phyloP scores from a whole-genome alignment of 2,329 filamentous ascomycete species.

The Fusarium sp. region DNA sequence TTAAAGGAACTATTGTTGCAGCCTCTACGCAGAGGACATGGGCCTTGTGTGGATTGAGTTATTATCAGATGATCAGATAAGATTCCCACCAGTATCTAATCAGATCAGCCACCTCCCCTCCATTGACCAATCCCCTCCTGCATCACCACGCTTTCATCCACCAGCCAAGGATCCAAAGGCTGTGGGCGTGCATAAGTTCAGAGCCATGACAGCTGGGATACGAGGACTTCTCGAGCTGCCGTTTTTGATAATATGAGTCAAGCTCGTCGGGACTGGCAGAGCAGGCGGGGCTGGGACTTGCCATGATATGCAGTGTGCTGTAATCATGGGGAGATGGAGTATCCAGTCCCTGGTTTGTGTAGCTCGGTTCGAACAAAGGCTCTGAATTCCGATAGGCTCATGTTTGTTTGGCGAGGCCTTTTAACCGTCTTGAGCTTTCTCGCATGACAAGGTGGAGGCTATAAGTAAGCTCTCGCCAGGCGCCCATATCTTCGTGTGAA shows the following conservation, averaged over 20 bases:
- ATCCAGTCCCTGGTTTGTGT: neutral
- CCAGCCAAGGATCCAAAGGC: neutral
- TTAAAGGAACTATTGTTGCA: constrained; percentile 13
- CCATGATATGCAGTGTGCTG: neutral
- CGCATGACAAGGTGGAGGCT: constrained; percentile 16
- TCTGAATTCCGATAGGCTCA: neutral
- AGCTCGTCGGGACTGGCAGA: neutral
- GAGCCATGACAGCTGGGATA: constrained; percentile 20
- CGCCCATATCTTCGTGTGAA: neutral
- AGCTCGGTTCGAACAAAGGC: neutral
- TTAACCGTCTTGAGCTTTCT: neutral
- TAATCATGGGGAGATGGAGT: neutral
- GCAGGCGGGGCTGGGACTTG: neutral
- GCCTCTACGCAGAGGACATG: constrained; percentile 8
- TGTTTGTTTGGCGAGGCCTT: neutral
- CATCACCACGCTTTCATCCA: constrained; percentile 7
- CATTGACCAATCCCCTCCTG: constrained; percentile 33
- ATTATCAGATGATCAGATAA: constrained; percentile 44
- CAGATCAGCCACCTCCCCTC: constrained; percentile 35
- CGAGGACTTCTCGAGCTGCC: neutral
- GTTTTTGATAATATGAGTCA: neutral
- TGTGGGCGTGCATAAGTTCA: constrained; percentile 18
- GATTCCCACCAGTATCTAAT: constrained; percentile 40
- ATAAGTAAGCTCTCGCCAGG: constrained; percentile 37
- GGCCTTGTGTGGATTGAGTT: constrained; percentile 20